Evolutionary conservation across 2,329 filamentous ascomycete genomes (phyloP).

Genomic region (Colletotrichum aenigma): DNA sequence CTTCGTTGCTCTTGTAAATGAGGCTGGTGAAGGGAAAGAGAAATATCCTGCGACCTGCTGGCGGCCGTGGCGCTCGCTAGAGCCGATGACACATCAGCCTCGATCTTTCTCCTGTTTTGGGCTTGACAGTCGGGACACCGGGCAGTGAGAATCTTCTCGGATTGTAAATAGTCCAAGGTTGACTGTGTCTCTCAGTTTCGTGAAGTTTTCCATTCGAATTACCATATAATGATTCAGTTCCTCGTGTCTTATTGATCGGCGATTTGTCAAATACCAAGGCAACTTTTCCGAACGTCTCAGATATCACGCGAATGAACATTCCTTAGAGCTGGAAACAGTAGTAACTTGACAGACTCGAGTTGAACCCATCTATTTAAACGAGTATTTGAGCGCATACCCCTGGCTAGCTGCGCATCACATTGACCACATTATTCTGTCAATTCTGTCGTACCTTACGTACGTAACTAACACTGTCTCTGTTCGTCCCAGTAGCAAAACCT

Average conservation of each 20-base stretch:
- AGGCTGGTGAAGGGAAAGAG: background rate
- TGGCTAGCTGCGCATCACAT: background rate
- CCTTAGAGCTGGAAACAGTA: background rate
- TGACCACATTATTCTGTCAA: background rate
- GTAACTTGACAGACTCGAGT: background rate
- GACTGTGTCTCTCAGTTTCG: accelerated
- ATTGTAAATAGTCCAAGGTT: background rate
- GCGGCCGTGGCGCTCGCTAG: background rate
- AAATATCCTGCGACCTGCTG: background rate
- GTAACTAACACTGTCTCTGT: background rate
- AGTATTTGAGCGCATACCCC: background rate
- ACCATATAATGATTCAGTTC: accelerated
- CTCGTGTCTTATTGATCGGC: background rate
- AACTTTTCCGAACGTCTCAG: background rate
- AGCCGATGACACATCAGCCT: background rate
- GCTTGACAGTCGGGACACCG: too few species aligned
- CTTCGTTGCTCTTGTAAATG: background rate
- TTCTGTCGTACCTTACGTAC: background rate
- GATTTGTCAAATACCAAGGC: background rate
- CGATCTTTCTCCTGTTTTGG: background rate
- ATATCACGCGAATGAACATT: background rate
- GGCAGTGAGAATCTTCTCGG: background rate
- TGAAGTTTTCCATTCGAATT: background rate
- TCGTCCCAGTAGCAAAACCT: background rate
- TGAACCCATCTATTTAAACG: background rate